Percentiles rank a stretch among this genome's conserved stretches.
phyloP scores from a whole-genome alignment of 1,284 basidiomycete species.

The Heterobasidion occidentale region DNA sequence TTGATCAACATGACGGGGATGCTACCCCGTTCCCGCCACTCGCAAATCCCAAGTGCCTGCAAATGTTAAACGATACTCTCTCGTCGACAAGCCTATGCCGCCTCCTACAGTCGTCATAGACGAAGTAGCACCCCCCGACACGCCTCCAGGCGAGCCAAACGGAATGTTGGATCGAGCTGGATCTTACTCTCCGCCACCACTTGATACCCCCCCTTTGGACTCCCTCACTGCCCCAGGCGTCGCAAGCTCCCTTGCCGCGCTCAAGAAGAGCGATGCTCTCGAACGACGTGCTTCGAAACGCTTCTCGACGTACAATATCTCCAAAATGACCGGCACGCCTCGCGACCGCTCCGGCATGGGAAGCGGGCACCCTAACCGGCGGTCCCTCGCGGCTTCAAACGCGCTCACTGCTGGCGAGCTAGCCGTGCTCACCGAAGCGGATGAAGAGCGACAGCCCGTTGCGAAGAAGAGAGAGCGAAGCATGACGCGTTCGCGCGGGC shows the following conservation, averaged over 20 bases:
- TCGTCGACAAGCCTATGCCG: conserved; percentile 57
- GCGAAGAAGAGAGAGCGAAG: conserved; percentile 14
- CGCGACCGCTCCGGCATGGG: conserved; percentile 28
- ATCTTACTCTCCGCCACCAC: not conserved
- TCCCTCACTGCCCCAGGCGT: conserved; percentile 53
- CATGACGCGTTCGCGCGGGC: conserved; percentile 17
- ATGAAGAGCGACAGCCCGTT: conserved; percentile 30
- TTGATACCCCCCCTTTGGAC: not conserved
- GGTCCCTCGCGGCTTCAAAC: conserved; percentile 52
- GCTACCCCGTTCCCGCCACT: conserved; percentile 23
- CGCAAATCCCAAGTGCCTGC: conserved; percentile 37
- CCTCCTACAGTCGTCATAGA: conserved; percentile 44
- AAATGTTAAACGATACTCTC: conserved; percentile 66
- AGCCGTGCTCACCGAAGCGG: conserved; percentile 61
- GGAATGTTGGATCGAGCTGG: not conserved
- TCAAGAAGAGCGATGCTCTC: conserved; percentile 82
- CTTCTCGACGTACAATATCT: conserved; percentile 93
- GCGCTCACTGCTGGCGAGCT: conserved; percentile 61
- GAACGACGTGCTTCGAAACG: conserved; percentile 93
- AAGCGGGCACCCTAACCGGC: conserved; percentile 41
- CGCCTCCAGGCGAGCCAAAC: not conserved
- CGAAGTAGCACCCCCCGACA: conserved; percentile 29
- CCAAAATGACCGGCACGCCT: conserved; percentile 77
- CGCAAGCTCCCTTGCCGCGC: conserved; percentile 79
- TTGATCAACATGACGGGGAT: conserved; percentile 16